Evolutionary conservation across 768 basidiomycete species (phyloP).

Genomic region (Collybia mongolica): DNA sequence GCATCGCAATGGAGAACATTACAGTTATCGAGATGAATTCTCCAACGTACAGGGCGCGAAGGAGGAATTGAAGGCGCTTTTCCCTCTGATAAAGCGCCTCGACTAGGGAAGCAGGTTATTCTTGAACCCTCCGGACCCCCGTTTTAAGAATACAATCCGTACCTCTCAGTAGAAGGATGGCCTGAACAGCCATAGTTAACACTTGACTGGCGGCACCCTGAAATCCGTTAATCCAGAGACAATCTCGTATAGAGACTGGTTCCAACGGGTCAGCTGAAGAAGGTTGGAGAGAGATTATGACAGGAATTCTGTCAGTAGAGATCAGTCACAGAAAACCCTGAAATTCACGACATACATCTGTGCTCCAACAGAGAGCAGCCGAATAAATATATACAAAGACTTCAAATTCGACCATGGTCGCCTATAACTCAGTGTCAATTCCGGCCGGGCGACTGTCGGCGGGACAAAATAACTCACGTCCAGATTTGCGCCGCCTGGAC

Average conservation of each 20-base stretch:
- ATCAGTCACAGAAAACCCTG: not conserved
- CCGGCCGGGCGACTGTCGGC: not conserved
- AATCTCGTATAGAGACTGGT: not conserved
- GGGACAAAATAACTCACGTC: conserved; percentile 11
- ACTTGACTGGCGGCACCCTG: conserved; percentile 18
- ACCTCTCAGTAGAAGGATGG: conserved; percentile 21
- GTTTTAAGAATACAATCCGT: not conserved
- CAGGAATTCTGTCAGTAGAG: conserved; percentile 8
- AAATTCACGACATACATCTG: conserved; percentile 13
- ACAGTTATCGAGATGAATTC: conserved; percentile 15
- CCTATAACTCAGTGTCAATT: conserved; percentile 6
- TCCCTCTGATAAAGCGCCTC: conserved; percentile 18
- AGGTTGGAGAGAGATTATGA: conserved; percentile 12
- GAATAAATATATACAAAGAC: conserved; percentile 17
- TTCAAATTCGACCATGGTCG: conserved; percentile 20
- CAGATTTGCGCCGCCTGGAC: conserved; percentile 19
- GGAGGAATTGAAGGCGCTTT: conserved; percentile 9
- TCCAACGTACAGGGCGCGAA: conserved; percentile 10
- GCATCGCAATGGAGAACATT: conserved; percentile 9
- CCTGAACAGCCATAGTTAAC: conserved; percentile 18
- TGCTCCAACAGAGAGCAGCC: conserved; percentile 11
- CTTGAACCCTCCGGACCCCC: not conserved
- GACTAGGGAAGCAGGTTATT: conserved; percentile 10
- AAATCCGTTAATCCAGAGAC: conserved; percentile 12
- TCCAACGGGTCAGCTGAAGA: not conserved